Evolutionary conservation across 2,329 filamentous ascomycete genomes (phyloP).

Genomic region (Aschersonia sp.): DNA sequence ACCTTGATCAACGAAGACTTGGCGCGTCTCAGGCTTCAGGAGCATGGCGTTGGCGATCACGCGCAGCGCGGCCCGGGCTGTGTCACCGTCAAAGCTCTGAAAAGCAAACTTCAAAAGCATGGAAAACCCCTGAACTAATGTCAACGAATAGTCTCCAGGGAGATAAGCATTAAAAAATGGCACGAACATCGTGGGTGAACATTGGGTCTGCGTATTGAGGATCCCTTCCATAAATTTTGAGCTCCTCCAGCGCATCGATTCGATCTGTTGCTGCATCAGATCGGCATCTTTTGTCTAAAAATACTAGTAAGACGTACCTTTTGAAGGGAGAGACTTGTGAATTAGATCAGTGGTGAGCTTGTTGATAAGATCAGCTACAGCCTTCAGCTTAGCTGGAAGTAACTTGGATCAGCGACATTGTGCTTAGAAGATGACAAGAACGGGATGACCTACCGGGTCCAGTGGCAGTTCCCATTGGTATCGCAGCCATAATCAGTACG

Average conservation of each 20-base stretch:
- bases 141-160: neutral
- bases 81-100: constrained; percentile 43
- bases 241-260: constrained; percentile 44
- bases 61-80: constrained; percentile 63
- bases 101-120: constrained; percentile 63
- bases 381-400: constrained; percentile 46
- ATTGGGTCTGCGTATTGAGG: constrained; percentile 63
- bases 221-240: constrained; percentile 56
- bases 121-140: constrained; percentile 53
- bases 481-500: constrained; percentile 10
- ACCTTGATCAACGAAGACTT: constrained; percentile 27
- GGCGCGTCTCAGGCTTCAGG: constrained; percentile 31
- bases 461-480: constrained; percentile 16
- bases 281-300: neutral
- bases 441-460: constrained; percentile 24
- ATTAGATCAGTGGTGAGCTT: constrained; percentile 48
- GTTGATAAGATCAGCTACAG: constrained; percentile 51
- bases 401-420: constrained; percentile 5
- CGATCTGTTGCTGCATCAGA: constrained; percentile 34
- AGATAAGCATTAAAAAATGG: neutral
- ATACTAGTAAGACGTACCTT: constrained; percentile 28
- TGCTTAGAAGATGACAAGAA: constrained; percentile 4
- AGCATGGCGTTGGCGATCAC: constrained; percentile 68
- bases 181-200: constrained; percentile 59
- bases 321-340: constrained; percentile 39